Conservation (phyloP, 371 early-diverging fungal genomes). For the Modicella reniformis region DNA sequence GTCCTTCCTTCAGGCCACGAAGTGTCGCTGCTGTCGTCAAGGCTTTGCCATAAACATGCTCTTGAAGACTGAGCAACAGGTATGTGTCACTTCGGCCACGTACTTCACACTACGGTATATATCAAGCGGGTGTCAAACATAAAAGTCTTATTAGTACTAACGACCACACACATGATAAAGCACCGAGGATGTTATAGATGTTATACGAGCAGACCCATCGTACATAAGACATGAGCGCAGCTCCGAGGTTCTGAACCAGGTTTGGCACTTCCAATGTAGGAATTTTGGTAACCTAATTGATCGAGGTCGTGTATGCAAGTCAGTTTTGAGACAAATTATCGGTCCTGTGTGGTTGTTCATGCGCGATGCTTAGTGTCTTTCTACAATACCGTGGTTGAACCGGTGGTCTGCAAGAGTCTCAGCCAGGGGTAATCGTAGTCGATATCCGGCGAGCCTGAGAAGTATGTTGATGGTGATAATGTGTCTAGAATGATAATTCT, state of each 20-base stretch:
- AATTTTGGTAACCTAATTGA: slow-evolving; percentile 33
- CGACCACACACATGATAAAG: too few relatives aligned
- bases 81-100: slow-evolving; percentile 35
- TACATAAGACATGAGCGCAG: slow-evolving; percentile 48
- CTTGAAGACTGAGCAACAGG: slow-evolving; percentile 50
- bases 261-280: slow-evolving; percentile 52
- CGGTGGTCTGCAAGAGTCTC: slow-evolving; percentile 36
- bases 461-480: slow-evolving; percentile 42
- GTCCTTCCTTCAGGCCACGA: slow-evolving; percentile 43
- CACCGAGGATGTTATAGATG: not conserved
- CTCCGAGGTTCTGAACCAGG: slow-evolving; percentile 50
- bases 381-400: slow-evolving; percentile 39
- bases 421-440: slow-evolving; percentile 52
- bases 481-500: slow-evolving; percentile 49
- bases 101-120: slow-evolving; percentile 33
- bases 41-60: slow-evolving; percentile 48
- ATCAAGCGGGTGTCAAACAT: not conserved
- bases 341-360: not conserved
- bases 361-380: not conserved
- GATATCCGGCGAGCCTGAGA: slow-evolving; percentile 40
- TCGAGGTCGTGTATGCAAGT: too few relatives aligned
- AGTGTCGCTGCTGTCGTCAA: slow-evolving; percentile 47
- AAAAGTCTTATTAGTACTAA: not conserved
- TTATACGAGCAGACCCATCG: not conserved
- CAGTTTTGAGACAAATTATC: too few relatives aligned